These are phyloP conservation scores for Spathaspora boniae DNA, from an alignment of 805 yeast genomes.

Conservation along the genomic window DNA sequence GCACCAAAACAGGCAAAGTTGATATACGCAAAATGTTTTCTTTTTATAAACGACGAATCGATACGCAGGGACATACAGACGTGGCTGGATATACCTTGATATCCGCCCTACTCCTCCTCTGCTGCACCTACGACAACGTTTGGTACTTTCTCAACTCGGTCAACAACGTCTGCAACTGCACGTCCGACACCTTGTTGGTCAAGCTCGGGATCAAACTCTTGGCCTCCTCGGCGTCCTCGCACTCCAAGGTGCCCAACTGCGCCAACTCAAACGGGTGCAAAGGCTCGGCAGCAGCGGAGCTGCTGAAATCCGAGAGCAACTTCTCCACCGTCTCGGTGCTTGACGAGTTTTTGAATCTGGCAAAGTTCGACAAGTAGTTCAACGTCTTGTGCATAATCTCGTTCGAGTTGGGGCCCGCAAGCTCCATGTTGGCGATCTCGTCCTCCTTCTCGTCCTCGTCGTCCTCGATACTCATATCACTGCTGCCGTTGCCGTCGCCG, in stretches of 20 bases:
- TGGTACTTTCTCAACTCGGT: constrained; percentile 74
- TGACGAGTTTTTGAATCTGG: constrained; percentile 88
- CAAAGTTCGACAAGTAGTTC: constrained; percentile 78
- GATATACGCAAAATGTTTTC: not conserved
- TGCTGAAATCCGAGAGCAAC: constrained; percentile 66
- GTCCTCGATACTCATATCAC: constrained; percentile 9
- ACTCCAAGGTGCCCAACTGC: constrained; percentile 83
- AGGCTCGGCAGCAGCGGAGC: constrained; percentile 38
- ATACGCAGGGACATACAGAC: too few relatives aligned
- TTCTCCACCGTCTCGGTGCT: constrained; percentile 93
- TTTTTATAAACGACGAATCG: too few relatives aligned
- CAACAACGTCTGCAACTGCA: constrained; percentile 80
- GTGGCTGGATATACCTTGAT: too few relatives aligned
- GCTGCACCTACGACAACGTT: constrained; percentile 33
- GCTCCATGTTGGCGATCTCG: constrained; percentile 43
- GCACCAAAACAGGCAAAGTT: not conserved
- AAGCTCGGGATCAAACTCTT: constrained; percentile 90
- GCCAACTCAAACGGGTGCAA: constrained; percentile 96
- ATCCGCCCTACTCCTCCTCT: constrained; percentile 1
- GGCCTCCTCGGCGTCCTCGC: constrained; percentile 97
- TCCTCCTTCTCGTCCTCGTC: constrained; percentile 42
- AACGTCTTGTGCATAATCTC: constrained; percentile 90
- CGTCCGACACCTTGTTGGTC: constrained; percentile 74
- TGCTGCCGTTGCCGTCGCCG: not conserved
- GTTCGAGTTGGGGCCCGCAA: constrained; percentile 70